Base-by-base conservation (phyloP, 768 basidiomycete genomes). In the Hebeloma cylindrosporum region DNA sequence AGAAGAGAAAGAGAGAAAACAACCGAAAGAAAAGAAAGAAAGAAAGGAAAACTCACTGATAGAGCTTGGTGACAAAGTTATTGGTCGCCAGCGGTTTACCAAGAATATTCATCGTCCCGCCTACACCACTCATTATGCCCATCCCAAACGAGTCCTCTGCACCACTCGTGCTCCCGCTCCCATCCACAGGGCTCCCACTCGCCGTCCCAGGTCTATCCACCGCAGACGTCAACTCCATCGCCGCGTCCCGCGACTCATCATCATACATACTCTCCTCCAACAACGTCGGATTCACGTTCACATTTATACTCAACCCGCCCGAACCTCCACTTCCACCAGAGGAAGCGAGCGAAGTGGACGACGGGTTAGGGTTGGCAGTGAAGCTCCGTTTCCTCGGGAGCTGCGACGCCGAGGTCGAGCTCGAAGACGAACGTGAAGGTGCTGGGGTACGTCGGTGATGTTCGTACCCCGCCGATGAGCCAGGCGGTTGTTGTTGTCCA, bases 11-110 rank as follows among this genome's bases (percentile, higher is more conserved):
- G n/a, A 16, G 22, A 13, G 17, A 33, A 34, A 40, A 45, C 22
- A 43, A 40, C 45, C 14, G 39, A 41, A 35, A 34, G 26, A 48
- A 30, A 28, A 27, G 42, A 31, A 43, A 48, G 28, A 48, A 36
- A 46, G 44, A 51, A 43, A 46, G 47, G 14, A 34, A 25, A 0
- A 74, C 85, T 61, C 55, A 87, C 85, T 88, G 85, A 66, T 90
- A 92, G 14, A 92, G 72, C 73, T 93, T 93, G 21, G 85, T 85
- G 35, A 92, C 89, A 62, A 93, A 93, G 59, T 92, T 92, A 58
- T 90, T 91, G 25, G 75, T 77, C 13, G 73, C 75, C 58, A 84
- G 73, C 11, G 85, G 78, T 60, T 88, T 89, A 47, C 80, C 78
- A 17, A 85, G 71, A 36, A 78, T 59, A 50, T 73, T 78, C 67